Evolutionary conservation across 345 rosid genomes (phyloP).

Genomic region (Citrus reticulata): DNA sequence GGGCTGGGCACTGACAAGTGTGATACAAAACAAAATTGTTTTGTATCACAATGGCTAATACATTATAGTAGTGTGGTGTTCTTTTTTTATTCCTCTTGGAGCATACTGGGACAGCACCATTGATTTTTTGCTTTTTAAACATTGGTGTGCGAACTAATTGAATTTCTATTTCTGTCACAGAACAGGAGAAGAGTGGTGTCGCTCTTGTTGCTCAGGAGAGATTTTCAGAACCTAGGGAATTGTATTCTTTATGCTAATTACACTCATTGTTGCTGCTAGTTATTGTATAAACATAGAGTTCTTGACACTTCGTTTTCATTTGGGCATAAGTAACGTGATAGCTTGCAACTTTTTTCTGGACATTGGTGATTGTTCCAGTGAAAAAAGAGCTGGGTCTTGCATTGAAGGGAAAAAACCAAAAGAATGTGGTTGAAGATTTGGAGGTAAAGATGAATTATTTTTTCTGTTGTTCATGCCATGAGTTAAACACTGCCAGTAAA

Average conservation of each 20-base stretch:
- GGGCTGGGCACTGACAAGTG: conserved; percentile 79
- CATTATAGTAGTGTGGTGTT: conserved; percentile 76
- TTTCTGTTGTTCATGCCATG: neutral
- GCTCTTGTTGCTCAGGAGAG: conserved; percentile 84
- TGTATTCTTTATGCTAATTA: conserved; percentile 33
- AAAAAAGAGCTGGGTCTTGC: conserved; percentile 63
- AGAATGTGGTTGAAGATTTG: conserved; percentile 69
- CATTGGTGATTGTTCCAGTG: conserved; percentile 69
- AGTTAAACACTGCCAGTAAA: neutral
- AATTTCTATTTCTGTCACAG: conserved; percentile 3
- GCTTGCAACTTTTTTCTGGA: conserved; percentile 36
- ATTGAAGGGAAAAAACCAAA: conserved; percentile 67
- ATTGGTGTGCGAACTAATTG: neutral
- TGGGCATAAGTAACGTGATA: no score
- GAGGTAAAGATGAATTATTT: conserved; percentile 42
- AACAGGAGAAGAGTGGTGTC: conserved; percentile 82
- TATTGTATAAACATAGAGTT: no score
- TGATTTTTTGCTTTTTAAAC: conserved; percentile 20
- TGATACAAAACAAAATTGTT: conserved; percentile 69
- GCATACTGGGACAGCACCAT: conserved; percentile 79
- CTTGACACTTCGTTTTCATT: no score
- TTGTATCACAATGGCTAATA: conserved; percentile 78
- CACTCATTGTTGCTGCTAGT: neutral
- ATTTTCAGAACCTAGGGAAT: conserved; percentile 83
- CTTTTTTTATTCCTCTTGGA: conserved; percentile 75